A percentile compares a stretch with the other conserved stretches of the same genome.
Conservation (phyloP, 192 early-diverging fungal species). For the Geranomyces variabilis region DNA sequence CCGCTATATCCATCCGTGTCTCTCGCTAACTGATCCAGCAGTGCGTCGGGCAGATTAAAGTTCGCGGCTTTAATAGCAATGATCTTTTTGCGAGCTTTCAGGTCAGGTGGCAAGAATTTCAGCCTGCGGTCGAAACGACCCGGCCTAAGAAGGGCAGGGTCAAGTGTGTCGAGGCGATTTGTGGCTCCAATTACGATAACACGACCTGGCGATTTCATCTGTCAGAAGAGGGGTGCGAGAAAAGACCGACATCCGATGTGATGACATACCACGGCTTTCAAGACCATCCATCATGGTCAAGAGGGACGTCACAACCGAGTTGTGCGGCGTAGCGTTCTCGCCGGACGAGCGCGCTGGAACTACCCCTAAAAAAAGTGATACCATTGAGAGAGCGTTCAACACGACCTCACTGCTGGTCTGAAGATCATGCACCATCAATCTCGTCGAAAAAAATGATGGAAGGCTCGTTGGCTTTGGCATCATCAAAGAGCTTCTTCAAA, state of each 20-base stretch:
- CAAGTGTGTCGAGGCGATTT: conserved; percentile 74
- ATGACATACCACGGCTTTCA: conserved; percentile 59
- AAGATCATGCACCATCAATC: conserved; percentile 63
- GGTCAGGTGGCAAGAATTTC: conserved; percentile 66
- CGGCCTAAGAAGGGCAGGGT: conserved; percentile 74
- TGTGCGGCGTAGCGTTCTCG: conserved; percentile 46
- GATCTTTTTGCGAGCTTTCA: conserved; percentile 62
- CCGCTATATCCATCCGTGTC: conserved; percentile 69
- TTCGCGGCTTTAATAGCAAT: conserved; percentile 60
- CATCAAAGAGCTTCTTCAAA: conserved; percentile 67
- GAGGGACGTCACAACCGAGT: conserved; percentile 73
- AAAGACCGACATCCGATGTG: not conserved
- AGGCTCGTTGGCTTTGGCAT: conserved; percentile 70
- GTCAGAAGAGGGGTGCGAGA: not conserved
- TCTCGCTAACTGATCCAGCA: conserved; percentile 54
- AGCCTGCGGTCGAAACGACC: conserved; percentile 77
- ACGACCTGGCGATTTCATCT: too few species aligned
- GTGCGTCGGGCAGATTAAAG: conserved; percentile 53
- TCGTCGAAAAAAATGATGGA: conserved; percentile 82
- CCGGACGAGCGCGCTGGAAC: conserved; percentile 25
- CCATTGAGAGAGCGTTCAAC: not conserved
- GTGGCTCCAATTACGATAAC: conserved; percentile 80
- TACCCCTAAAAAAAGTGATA: conserved; percentile 5
- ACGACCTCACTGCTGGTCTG: too few species aligned
- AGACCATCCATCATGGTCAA: conserved; percentile 79